Percentiles rank a stretch among this genome's conserved stretches.
Evolutionary conservation across 2,329 filamentous ascomycete species (phyloP).

Genomic region (Raffaelea albimanens): DNA sequence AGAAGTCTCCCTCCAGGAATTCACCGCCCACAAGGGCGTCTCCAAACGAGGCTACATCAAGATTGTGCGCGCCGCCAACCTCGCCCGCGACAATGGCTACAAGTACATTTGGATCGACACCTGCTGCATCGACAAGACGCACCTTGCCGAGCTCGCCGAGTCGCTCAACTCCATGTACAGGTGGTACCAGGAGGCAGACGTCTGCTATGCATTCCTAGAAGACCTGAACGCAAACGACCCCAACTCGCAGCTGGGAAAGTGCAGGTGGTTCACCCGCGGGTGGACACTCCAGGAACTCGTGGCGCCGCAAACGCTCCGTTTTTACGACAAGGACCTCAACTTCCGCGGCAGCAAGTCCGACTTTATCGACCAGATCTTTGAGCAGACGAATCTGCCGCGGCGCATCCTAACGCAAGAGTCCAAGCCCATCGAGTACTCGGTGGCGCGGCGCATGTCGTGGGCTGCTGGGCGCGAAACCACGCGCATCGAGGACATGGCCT

Average conservation of each 20-base stretch:
- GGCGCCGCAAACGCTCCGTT: slow-evolving; percentile 24
- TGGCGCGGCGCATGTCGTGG: slow-evolving; percentile 15
- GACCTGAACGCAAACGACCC: background rate
- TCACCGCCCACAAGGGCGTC: background rate
- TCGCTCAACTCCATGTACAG: background rate
- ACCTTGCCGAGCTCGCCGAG: background rate
- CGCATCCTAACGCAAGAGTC: slow-evolving; percentile 9
- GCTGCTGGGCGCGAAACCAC: slow-evolving; percentile 9
- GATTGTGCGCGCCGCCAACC: background rate
- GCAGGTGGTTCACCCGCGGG: slow-evolving; percentile 28
- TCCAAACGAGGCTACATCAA: background rate
- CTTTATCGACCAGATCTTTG: slow-evolving; percentile 8
- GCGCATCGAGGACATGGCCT: slow-evolving; percentile 13
- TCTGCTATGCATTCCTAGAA: background rate
- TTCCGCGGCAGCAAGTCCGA: slow-evolving; percentile 16
- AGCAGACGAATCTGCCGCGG: slow-evolving; percentile 15
- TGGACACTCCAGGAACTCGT: slow-evolving; percentile 61
- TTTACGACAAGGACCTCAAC: slow-evolving; percentile 21
- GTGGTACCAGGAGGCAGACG: background rate
- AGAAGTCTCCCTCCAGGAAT: background rate
- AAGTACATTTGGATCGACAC: background rate
- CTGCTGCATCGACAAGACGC: background rate
- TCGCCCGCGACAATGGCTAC: background rate
- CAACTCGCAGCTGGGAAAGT: background rate
- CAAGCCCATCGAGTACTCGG: slow-evolving; percentile 3